Percentiles rank a stretch among this genome's conserved stretches.
Evolutionary conservation across 1,139 yeast species (phyloP).

Genomic region (Suhomyces coccinellae): DNA sequence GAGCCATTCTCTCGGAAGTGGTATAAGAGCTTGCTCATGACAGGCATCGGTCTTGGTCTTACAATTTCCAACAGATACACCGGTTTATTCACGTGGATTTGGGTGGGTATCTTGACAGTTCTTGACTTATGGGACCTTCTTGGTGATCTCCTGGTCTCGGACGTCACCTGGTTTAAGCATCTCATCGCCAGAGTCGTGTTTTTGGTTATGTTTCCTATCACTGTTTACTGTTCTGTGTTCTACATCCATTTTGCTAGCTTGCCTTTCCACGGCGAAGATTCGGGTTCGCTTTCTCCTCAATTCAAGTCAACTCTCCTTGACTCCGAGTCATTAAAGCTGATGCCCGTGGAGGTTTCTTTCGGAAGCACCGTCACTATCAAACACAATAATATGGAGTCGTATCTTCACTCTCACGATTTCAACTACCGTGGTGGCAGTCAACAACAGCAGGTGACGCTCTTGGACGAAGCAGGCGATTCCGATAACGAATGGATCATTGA

Average conservation of each 20-base stretch:
- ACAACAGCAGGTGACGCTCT: constrained; percentile 70
- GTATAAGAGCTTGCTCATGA: constrained; percentile 39
- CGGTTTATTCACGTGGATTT: constrained; percentile 53
- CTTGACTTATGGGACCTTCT: constrained; percentile 54
- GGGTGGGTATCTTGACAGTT: constrained; percentile 47
- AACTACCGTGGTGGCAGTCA: constrained; percentile 55
- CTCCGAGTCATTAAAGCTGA: constrained; percentile 34
- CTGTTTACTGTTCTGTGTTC: constrained; percentile 50
- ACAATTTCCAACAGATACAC: constrained; percentile 52
- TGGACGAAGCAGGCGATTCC: constrained; percentile 48
- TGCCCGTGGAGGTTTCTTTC: constrained; percentile 54
- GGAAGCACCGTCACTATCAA: constrained; percentile 70
- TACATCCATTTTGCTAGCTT: constrained; percentile 51
- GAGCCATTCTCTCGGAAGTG: constrained; percentile 44
- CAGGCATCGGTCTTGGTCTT: constrained; percentile 57
- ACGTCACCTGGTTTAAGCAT: constrained; percentile 32
- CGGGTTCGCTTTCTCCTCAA: constrained; percentile 53
- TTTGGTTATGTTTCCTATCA: constrained; percentile 48
- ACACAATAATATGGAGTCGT: constrained; percentile 61
- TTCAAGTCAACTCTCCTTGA: constrained; percentile 55
- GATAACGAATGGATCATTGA: constrained; percentile 74
- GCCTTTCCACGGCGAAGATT: constrained; percentile 51
- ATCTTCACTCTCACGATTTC: constrained; percentile 65
- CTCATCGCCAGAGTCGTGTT: constrained; percentile 31
- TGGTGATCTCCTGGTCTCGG: constrained; percentile 54